Evolutionary conservation across 1,284 basidiomycete species (phyloP).

Genomic region (Phellinidium pouzarii): DNA sequence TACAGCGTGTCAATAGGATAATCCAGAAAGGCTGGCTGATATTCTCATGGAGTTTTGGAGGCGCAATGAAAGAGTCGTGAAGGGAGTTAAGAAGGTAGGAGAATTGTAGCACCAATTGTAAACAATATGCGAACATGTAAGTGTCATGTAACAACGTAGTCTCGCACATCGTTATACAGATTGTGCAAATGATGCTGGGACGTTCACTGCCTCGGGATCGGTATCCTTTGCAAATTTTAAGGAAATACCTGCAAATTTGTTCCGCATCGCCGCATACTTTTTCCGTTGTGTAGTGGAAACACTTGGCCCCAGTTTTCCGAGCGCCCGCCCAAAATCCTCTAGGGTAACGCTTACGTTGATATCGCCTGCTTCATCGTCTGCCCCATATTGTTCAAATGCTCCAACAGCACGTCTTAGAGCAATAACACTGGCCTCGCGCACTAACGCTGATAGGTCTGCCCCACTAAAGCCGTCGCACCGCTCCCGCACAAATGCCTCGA

Average conservation of each 20-base stretch:
- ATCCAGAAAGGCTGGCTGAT: slow-evolving; percentile 74
- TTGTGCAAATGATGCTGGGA: slow-evolving; percentile 3
- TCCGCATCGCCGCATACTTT: slow-evolving; percentile 74
- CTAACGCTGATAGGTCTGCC: slow-evolving; percentile 82
- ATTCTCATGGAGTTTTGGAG: slow-evolving; percentile 87
- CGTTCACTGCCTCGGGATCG: slow-evolving; percentile 23
- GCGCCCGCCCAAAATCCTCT: slow-evolving; percentile 69
- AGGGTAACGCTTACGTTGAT: slow-evolving; percentile 43
- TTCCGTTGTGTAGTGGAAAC: slow-evolving; percentile 76
- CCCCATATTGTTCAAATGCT: slow-evolving; percentile 31
- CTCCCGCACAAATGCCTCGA: slow-evolving; percentile 49
- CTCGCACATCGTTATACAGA: not conserved
- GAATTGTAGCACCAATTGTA: slow-evolving; percentile 38
- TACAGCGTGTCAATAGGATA: slow-evolving; percentile 51
- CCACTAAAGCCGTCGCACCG: slow-evolving; percentile 83
- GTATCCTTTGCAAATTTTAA: slow-evolving; percentile 37
- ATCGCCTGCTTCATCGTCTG: slow-evolving; percentile 20
- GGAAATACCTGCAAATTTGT: slow-evolving; percentile 74
- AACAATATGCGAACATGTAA: not conserved
- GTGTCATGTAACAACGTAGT: not conserved
- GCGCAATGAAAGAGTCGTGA: slow-evolving; percentile 73
- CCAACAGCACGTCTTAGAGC: slow-evolving; percentile 74
- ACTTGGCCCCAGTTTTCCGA: slow-evolving; percentile 83
- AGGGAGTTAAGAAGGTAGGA: slow-evolving; percentile 78
- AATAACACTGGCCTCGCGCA: slow-evolving; percentile 84